A percentile compares a stretch with the other conserved stretches of the same genome.
phyloP scores from a whole-genome alignment of 129 eudicot species.

The Flaveria robusta region DNA sequence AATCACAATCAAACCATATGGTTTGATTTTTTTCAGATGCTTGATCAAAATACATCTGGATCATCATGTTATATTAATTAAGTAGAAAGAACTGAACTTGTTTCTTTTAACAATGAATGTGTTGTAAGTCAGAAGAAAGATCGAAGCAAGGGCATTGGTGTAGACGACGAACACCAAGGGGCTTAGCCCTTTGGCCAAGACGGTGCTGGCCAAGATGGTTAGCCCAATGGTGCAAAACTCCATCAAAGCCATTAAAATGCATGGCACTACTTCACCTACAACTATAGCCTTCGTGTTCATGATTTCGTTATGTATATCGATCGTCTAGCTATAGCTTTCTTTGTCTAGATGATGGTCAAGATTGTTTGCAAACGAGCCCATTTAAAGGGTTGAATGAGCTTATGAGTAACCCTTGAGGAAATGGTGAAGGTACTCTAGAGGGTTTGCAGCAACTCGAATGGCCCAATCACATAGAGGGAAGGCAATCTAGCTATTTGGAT shows the following conservation, averaged over 20 bases:
- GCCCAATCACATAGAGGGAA: slow-evolving; percentile 48
- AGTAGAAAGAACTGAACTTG: slow-evolving; percentile 18
- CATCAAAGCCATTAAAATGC: slow-evolving; percentile 53
- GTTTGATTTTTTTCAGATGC: not conserved
- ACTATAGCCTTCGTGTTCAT: slow-evolving; percentile 26
- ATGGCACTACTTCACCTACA: slow-evolving; percentile 48
- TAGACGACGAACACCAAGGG: slow-evolving; percentile 76
- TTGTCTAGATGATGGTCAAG: slow-evolving; percentile 14
- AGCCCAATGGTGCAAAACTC: slow-evolving; percentile 63
- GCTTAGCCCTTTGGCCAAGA: slow-evolving; percentile 64
- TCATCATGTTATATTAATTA: not conserved
- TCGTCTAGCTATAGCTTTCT: slow-evolving; percentile 18
- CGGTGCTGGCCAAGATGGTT: slow-evolving; percentile 68
- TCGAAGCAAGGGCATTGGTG: slow-evolving; percentile 62
- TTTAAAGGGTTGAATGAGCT: slow-evolving; percentile 33
- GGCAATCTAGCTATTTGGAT: slow-evolving; percentile 28
- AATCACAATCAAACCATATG: not conserved
- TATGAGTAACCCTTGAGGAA: slow-evolving; percentile 61
- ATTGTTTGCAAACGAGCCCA: slow-evolving; percentile 29
- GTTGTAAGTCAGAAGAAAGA: slow-evolving; percentile 60
- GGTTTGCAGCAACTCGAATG: slow-evolving; percentile 73
- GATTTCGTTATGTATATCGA: not conserved
- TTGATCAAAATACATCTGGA: not conserved
- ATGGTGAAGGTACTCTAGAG: slow-evolving; percentile 53
- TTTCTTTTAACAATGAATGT: slow-evolving; percentile 39